These are phyloP conservation scores for Nitzschia sp. DNA, from an alignment of 108 stramenopile genomes.

Conservation along the genomic window DNA sequence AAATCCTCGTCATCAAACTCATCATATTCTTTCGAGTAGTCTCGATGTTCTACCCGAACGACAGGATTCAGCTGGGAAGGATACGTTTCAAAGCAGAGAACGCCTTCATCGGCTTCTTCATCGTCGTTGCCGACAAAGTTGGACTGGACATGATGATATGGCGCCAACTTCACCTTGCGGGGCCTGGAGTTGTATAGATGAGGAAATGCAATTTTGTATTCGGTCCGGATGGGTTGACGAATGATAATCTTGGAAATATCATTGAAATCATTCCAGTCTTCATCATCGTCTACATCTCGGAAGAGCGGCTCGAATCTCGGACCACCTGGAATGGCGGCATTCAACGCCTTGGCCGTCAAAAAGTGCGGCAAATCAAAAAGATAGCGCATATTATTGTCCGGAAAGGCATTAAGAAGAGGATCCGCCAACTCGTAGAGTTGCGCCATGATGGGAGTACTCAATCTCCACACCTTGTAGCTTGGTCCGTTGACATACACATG, in stretches of 20 bases:
- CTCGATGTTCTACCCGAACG: constrained; percentile 67
- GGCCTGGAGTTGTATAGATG: constrained; percentile 98
- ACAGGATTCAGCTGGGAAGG: constrained; percentile 92
- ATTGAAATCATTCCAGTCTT: constrained; percentile 99
- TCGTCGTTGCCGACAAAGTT: constrained; percentile 88
- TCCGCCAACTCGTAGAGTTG: constrained; percentile 93
- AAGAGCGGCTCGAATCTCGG: constrained; percentile 99
- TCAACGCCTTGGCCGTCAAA: constrained; percentile 98
- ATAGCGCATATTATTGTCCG: constrained; percentile 91
- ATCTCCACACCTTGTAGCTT: constrained; percentile 91
- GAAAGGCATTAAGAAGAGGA: constrained; percentile 86
- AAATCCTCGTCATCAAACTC: constrained; percentile 76
- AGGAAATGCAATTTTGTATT: constrained; percentile 97
- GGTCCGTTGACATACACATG: constrained; percentile 91
- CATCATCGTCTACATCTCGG: constrained; percentile 95
- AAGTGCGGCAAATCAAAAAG: constrained; percentile 94
- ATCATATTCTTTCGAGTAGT: constrained; percentile 57
- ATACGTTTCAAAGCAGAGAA: constrained; percentile 63
- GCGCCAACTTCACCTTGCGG: constrained; percentile 80
- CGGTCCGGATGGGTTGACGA: constrained; percentile 95
- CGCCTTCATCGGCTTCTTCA: constrained; percentile 63
- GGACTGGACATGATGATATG: constrained; percentile 93
- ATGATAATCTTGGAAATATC: constrained; percentile 99
- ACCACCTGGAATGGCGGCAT: constrained; percentile 98
- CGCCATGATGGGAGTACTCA: constrained; percentile 94